phyloP scores from a whole-genome alignment of 2,329 filamentous ascomycete genomes.

The Colletotrichum truncatum region DNA sequence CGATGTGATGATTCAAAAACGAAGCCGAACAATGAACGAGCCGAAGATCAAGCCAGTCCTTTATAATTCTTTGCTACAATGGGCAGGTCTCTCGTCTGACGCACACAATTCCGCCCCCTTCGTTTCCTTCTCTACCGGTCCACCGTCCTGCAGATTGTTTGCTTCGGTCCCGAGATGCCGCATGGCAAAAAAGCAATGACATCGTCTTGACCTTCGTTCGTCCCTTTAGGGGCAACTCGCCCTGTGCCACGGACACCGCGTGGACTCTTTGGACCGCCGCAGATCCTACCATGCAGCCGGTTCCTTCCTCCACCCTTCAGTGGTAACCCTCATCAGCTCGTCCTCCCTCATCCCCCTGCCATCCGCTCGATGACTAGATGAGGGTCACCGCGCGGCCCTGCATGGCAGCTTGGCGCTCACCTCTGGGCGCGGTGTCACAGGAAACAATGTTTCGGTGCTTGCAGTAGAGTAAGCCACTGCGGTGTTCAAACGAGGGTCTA shows the following conservation, averaged over 20 bases:
- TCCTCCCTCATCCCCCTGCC: background rate
- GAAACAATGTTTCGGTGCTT: background rate
- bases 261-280: slow-evolving; percentile 13
- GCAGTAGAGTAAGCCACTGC: slow-evolving; percentile 9
- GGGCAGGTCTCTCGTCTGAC: slow-evolving; percentile 1
- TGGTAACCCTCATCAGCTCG: background rate
- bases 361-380: background rate
- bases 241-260: slow-evolving; percentile 16
- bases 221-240: background rate
- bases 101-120: background rate
- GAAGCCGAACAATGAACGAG: background rate
- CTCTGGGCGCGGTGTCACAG: background rate
- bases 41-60: slow-evolving; percentile 16
- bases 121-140: background rate
- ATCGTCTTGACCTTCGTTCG: background rate
- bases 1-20: slow-evolving; percentile 10
- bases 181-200: slow-evolving; percentile 23
- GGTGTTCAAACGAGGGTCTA: background rate
- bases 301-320: background rate
- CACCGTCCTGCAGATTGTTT: background rate
- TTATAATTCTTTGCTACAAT: slow-evolving; percentile 11
- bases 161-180: slow-evolving; percentile 26
- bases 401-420: slow-evolving; percentile 8
- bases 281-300: slow-evolving; percentile 19
- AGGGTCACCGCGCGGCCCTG: slow-evolving; percentile 15